Conservation (phyloP, 176 grass and related monocot genomes). For the Neostapfia colusana region DNA sequence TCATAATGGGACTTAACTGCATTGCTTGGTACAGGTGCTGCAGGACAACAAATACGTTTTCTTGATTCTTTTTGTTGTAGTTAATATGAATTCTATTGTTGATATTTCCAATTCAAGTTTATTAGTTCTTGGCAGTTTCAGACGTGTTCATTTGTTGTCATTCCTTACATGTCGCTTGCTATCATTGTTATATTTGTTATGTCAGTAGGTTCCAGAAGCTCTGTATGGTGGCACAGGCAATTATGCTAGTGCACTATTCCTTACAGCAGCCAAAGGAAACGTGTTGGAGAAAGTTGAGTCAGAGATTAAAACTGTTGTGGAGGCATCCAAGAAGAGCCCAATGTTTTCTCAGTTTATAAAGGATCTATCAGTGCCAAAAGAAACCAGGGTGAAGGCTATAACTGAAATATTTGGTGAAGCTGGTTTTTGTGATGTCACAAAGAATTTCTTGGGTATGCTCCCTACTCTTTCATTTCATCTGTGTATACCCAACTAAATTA, state of each 20-base stretch:
- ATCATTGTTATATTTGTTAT: constrained; percentile 20
- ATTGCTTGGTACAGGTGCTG: constrained; percentile 2
- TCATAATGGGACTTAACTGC: neutral
- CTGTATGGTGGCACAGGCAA: constrained; percentile 91
- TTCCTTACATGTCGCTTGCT: neutral
- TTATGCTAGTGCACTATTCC: constrained; percentile 88
- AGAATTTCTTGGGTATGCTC: constrained; percentile 81
- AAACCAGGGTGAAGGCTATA: constrained; percentile 81
- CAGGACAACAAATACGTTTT: neutral
- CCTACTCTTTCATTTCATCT: neutral
- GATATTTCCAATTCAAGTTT: neutral
- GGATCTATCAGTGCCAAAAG: constrained; percentile 83
- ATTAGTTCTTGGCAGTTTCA: neutral
- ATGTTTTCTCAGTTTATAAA: constrained; percentile 89
- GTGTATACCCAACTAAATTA: neutral
- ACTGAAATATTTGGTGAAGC: constrained; percentile 67
- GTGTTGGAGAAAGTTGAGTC: constrained; percentile 73
- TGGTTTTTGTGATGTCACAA: constrained; percentile 80
- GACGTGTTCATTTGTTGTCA: neutral
- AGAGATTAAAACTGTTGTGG: constrained; percentile 74
- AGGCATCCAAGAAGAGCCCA: constrained; percentile 68
- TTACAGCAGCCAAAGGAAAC: constrained; percentile 77
- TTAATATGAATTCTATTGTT: neutral
- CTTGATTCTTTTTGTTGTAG: neutral
- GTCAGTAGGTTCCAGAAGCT: constrained; percentile 60